phyloP scores from a whole-genome alignment of 208 protist genomes.

The Acanthamoeba triangularis region DNA sequence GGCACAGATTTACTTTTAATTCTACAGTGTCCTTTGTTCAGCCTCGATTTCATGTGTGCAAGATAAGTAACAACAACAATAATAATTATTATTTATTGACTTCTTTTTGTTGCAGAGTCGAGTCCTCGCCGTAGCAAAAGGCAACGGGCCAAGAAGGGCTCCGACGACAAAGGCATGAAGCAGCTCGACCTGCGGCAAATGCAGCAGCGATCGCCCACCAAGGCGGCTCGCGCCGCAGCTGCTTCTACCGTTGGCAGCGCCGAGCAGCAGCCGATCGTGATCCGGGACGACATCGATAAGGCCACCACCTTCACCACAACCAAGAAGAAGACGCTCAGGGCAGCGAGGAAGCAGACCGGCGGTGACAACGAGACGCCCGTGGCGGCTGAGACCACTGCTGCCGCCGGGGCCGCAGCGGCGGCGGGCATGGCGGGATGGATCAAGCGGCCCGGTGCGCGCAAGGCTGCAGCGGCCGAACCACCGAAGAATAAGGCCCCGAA shows the following conservation, averaged over 20 bases:
- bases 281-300: background rate
- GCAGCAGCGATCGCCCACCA: background rate
- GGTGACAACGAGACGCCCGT: no score
- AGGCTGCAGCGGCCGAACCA: background rate
- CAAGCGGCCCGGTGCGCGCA: background rate
- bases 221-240: background rate
- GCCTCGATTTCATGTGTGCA: no score
- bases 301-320: no score
- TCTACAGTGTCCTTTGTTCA: no score
- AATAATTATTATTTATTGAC: no score
- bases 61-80: no score
- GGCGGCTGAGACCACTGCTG: no score
- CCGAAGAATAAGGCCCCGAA: background rate
- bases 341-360: no score
- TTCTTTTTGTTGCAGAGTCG: no score
- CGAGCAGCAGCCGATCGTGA: background rate
- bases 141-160: background rate
- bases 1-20: no score
- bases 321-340: no score
- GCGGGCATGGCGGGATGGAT: background rate
- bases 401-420: background rate
- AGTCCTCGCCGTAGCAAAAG: background rate
- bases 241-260: background rate
- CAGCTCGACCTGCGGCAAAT: conserved; percentile 25
- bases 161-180: background rate